Percentiles rank a stretch among this genome's conserved stretches.
Conservation (phyloP, 1,139 yeast genomes). For the Sugiyamaella castrensis region DNA sequence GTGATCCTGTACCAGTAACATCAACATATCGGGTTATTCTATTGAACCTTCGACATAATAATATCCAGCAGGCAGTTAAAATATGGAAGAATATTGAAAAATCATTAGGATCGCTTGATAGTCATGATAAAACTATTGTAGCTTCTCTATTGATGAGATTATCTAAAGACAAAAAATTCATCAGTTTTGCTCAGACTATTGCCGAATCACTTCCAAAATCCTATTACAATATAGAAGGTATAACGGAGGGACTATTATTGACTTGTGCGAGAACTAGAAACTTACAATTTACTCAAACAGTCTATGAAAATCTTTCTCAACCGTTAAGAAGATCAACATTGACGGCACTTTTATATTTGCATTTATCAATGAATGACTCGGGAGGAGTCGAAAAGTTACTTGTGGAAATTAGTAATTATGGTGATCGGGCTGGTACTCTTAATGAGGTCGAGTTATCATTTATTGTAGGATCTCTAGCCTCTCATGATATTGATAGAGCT, state of each 20-base stretch:
- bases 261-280: slow-evolving; percentile 27
- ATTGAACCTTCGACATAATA: slow-evolving; percentile 19
- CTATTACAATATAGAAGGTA: slow-evolving; percentile 24
- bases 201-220: slow-evolving; percentile 30
- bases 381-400: slow-evolving; percentile 43
- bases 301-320: slow-evolving; percentile 23
- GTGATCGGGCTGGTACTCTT: slow-evolving; percentile 7
- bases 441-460: slow-evolving; percentile 25
- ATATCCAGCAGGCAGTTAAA: slow-evolving; percentile 19
- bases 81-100: slow-evolving; percentile 20
- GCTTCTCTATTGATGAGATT: slow-evolving; percentile 26
- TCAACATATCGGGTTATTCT: slow-evolving; percentile 20
- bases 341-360: slow-evolving; percentile 41
- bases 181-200: slow-evolving; percentile 25
- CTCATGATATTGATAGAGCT: slow-evolving; percentile 19
- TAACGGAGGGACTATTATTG: slow-evolving; percentile 29
- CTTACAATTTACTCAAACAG: slow-evolving; percentile 24
- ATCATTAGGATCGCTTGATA: slow-evolving; percentile 10
- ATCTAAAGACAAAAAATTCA: slow-evolving; percentile 23
- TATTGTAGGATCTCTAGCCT: slow-evolving; percentile 23
- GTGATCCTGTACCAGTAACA: slow-evolving; percentile 23
- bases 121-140: slow-evolving; percentile 18
- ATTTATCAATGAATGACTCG: slow-evolving; percentile 42
- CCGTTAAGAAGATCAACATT: slow-evolving; percentile 32
- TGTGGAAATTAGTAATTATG: slow-evolving; percentile 30